Evolutionary conservation across 768 basidiomycete genomes (phyloP).

Genomic region (Dioszegia hungarica): DNA sequence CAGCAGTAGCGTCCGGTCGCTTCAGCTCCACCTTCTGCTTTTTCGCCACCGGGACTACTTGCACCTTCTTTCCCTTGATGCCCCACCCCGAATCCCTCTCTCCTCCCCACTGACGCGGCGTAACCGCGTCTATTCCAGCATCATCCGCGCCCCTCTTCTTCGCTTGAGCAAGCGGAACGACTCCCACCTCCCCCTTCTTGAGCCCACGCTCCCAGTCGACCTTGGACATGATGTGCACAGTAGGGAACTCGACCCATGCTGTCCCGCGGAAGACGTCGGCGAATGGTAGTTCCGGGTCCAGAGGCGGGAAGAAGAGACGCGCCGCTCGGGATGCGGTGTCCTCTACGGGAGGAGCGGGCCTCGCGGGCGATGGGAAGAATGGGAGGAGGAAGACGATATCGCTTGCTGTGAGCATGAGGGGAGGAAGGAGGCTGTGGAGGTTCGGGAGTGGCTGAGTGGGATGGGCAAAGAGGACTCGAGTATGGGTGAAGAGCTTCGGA

Average conservation of each 20-base stretch:
- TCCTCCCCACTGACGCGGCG: conserved; percentile 7
- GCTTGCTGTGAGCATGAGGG: neutral
- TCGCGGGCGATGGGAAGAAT: conserved; percentile 30
- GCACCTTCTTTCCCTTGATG: neutral
- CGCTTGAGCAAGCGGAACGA: conserved; percentile 49
- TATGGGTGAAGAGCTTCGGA: conserved; percentile 42
- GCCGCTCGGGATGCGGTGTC: neutral
- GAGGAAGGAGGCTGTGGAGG: conserved; percentile 12
- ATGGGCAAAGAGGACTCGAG: conserved; percentile 59
- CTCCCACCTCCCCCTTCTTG: conserved; percentile 56
- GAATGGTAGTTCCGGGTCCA: conserved; percentile 58
- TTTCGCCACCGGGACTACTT: neutral
- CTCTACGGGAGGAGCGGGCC: conserved; percentile 9
- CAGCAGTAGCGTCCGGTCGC: neutral
- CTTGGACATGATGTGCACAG: conserved; percentile 68
- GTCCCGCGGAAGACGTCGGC: conserved; percentile 56
- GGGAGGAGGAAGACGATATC: conserved; percentile 24
- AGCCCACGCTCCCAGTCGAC: conserved; percentile 60
- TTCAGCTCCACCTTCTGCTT: neutral
- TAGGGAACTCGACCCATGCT: conserved; percentile 77
- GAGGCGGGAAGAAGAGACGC: conserved; percentile 54
- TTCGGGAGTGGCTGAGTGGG: conserved; percentile 14
- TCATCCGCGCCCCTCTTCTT: conserved; percentile 15
- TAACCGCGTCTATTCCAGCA: conserved; percentile 7
- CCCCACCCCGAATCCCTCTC: conserved; percentile 1